Evolutionary conservation across 2,329 filamentous ascomycete genomes (phyloP).

Genomic region (Fusarium phyllophilum): DNA sequence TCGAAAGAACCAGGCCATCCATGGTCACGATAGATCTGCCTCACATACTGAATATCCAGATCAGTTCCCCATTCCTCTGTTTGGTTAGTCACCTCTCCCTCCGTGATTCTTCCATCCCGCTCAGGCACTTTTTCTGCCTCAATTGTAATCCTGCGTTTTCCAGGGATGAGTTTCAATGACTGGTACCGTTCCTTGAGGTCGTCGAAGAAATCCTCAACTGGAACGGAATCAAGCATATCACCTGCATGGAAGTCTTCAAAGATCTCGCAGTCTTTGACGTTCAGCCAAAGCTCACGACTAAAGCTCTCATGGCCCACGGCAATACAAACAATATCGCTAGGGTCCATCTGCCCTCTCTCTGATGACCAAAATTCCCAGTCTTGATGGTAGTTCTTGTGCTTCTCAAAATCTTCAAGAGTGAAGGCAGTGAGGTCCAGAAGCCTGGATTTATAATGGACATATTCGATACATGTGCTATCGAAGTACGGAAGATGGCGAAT

Average conservation of each 20-base stretch:
- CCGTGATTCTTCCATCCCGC: fast-evolving
- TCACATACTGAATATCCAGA: conserved; percentile 2
- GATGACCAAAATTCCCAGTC: background rate
- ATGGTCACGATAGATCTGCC: background rate
- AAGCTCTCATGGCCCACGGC: background rate
- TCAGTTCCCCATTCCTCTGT: background rate
- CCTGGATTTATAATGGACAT: background rate
- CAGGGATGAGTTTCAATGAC: background rate
- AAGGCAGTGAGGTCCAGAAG: background rate
- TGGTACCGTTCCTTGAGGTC: background rate
- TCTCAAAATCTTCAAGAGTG: background rate
- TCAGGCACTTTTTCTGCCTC: background rate
- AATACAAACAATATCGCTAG: background rate
- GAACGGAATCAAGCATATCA: background rate
- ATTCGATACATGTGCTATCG: background rate
- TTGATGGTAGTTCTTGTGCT: background rate
- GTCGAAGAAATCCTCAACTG: background rate
- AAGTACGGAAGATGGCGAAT: background rate
- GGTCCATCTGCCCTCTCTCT: background rate
- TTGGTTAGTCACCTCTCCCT: background rate
- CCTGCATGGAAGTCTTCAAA: background rate
- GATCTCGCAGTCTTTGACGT: background rate
- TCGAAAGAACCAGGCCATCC: background rate
- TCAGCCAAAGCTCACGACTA: background rate
- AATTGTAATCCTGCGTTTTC: background rate